phyloP scores from a whole-genome alignment of 768 basidiomycete genomes.

The Lentinula sp. region DNA sequence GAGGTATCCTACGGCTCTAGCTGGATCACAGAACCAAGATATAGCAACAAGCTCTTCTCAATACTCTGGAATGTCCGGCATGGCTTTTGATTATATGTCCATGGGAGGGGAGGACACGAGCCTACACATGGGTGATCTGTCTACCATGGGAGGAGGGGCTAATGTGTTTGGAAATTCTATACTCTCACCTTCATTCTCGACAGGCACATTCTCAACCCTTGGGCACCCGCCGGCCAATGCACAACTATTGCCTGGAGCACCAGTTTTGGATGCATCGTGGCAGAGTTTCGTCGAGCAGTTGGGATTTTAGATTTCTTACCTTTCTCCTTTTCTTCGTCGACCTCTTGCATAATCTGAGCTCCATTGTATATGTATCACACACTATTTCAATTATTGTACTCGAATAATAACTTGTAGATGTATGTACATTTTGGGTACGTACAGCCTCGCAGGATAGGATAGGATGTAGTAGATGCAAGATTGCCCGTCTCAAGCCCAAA shows the following conservation, averaged over 20 bases:
- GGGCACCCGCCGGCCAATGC: neutral
- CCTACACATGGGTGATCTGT: neutral
- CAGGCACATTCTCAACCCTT: neutral
- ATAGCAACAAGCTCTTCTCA: neutral
- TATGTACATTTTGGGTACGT: no score
- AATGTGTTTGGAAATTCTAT: neutral
- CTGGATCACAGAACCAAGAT: no score
- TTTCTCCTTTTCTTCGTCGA: neutral
- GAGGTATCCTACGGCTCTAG: neutral
- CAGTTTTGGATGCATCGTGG: conserved; percentile 57
- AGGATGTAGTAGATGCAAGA: no score
- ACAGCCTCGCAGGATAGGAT: no score
- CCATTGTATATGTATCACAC: neutral
- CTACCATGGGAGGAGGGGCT: neutral
- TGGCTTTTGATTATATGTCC: neutral
- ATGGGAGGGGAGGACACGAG: neutral
- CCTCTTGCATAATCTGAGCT: neutral
- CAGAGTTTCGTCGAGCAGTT: conserved; percentile 65
- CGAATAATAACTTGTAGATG: no score
- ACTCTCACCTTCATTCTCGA: neutral
- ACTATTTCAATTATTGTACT: neutral
- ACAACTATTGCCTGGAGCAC: conserved; percentile 14
- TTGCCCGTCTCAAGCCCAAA: no score
- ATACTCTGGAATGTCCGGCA: neutral
- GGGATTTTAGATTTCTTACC: conserved; percentile 31